Percentiles rank a stretch among this genome's conserved stretches.
Conservation (phyloP, 495 filamentous ascomycete genomes). For the Talaromyces liani region DNA sequence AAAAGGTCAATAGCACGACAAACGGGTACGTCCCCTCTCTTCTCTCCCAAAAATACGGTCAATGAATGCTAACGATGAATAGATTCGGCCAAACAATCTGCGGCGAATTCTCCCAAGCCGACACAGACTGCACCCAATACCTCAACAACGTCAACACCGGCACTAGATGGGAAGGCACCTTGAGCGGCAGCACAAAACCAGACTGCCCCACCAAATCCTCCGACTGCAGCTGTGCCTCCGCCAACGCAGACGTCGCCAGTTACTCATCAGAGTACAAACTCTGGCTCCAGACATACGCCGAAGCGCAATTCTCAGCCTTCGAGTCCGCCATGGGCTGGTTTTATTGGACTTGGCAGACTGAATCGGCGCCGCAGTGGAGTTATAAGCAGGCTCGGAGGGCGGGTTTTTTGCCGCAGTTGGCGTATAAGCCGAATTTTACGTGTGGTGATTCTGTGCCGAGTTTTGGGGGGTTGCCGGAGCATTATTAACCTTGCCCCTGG, state of each 20-base stretch:
- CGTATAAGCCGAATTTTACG: constrained; percentile 67
- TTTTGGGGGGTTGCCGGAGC: constrained; percentile 61
- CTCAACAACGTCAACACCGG: constrained; percentile 88
- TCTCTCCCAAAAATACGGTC: not conserved
- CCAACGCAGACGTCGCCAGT: constrained; percentile 61
- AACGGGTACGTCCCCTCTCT: constrained; percentile 52
- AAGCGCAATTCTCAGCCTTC: constrained; percentile 91
- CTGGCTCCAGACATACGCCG: constrained; percentile 82
- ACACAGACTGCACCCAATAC: constrained; percentile 86
- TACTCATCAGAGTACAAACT: constrained; percentile 75
- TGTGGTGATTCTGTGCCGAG: constrained; percentile 63
- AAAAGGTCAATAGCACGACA: constrained; percentile 55
- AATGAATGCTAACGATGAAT: not conserved
- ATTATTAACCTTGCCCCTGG: constrained; percentile 45
- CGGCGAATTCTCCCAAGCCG: constrained; percentile 96
- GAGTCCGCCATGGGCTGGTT: constrained; percentile 94
- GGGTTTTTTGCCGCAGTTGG: constrained; percentile 78
- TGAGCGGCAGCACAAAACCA: constrained; percentile 47
- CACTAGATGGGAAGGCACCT: constrained; percentile 81
- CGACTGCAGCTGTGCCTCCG: constrained; percentile 62
- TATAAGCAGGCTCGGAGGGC: constrained; percentile 79
- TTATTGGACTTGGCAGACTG: constrained; percentile 92
- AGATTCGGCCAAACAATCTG: constrained; percentile 93
- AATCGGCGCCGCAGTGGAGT: constrained; percentile 84
- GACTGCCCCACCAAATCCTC: constrained; percentile 56